Evolutionary conservation across 371 early-diverging fungal genomes (phyloP).

Genomic region (Ordospora pajunii): DNA sequence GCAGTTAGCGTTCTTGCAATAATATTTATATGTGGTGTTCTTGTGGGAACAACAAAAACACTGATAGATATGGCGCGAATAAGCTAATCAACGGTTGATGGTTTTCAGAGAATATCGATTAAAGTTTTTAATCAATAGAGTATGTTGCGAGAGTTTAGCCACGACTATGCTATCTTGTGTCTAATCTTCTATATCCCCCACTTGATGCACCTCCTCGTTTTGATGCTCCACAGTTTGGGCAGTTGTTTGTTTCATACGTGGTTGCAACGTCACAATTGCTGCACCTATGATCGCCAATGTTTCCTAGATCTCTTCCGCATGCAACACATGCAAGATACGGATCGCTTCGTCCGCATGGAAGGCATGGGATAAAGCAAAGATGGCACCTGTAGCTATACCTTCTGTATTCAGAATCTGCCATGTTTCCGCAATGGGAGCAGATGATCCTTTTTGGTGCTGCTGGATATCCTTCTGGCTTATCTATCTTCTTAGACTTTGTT

Average conservation of each 20-base stretch:
- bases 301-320: conserved; percentile 9
- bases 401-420: conserved; percentile 22
- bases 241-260: conserved; percentile 13
- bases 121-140: conserved; percentile 4
- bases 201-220: conserved; percentile 1
- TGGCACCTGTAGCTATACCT: neutral
- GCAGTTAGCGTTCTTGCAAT: conserved; percentile 3
- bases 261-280: conserved; percentile 5
- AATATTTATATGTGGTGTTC: neutral
- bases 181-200: neutral
- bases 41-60: neutral
- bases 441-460: conserved; percentile 28
- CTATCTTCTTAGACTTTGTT: neutral
- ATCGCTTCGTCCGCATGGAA: conserved; percentile 15
- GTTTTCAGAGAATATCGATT: neutral
- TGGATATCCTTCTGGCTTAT: conserved; percentile 27
- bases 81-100: neutral
- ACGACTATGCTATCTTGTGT: neutral
- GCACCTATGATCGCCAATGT: neutral
- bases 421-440: conserved; percentile 27
- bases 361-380: conserved; percentile 35
- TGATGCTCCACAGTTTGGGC: conserved; percentile 33
- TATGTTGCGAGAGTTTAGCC: neutral
- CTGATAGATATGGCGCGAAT: neutral
- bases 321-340: conserved; percentile 29